Evolutionary conservation across 805 yeast species (phyloP), one percentile per base, ranked within the genome.

Genomic region (Pichia rugopelliculosa): DNA sequence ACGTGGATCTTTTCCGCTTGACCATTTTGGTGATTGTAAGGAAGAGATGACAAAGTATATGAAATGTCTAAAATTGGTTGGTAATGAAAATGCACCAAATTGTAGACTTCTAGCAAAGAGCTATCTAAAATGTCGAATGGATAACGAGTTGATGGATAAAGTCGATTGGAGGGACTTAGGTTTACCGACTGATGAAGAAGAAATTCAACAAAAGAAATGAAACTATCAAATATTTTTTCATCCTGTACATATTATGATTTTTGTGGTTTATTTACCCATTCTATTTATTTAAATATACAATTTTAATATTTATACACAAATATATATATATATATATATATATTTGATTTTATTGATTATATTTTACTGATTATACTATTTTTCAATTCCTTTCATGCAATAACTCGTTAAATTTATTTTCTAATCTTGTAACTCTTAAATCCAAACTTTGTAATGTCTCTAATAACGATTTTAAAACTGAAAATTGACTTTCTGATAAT

Each of bases 1-100:
- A 55, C 71, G 96, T 55, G 99, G 99, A 0, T 87, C 98, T 0
- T 91, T 91, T 65, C 99, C 98, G 0, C 70, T 91, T 40, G 99
- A 91, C 60, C 99, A 91, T 60, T 71, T 66, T 51, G 83, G 82
- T 8, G 98, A 93, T 54, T 91, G 98, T 61, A 78, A 80, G 21
- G 71, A 72, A 21, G 76, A 79, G 49, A 93, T 90, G 93, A 62
- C 73, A 39, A 77, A 76, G 41, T 91, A 91, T 61, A 69, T 91
- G 53, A 69, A 79, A 41, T 91, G 99, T 67, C 69, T 91, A 66
- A 82, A 84, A 60, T 69, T 80, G 27, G 87, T 89, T 15, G 75
- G 74, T 47, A 91, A 91, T 50, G 81, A 82, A 55, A 89, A 91
- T 64, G 91, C 97, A 4, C 85, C 89, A n/a, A 87, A 88, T 64